Evolutionary conservation across 495 filamentous ascomycete genomes (phyloP).

Genomic region (Annulohypoxylon stygium): DNA sequence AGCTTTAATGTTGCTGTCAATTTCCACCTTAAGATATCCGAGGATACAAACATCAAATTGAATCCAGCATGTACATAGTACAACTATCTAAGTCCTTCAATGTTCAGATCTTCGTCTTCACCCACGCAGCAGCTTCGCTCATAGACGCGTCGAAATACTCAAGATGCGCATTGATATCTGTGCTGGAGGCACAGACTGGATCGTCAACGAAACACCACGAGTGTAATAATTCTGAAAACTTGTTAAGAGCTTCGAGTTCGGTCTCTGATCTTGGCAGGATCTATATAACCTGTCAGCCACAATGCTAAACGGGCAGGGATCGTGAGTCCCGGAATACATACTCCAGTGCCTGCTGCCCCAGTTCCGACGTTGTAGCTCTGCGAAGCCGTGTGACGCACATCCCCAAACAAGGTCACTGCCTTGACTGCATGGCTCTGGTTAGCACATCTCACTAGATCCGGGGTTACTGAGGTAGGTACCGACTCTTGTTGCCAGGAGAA

Average conservation of each 20-base stretch:
- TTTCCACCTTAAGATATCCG: no score
- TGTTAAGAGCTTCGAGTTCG: slow-evolving; percentile 2
- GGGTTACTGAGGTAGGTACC: neutral
- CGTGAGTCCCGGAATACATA: neutral
- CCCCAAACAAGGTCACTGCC: neutral
- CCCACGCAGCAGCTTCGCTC: neutral
- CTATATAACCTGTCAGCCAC: neutral
- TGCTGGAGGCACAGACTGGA: neutral
- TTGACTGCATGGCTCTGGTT: neutral
- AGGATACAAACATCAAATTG: no score
- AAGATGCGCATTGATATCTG: neutral
- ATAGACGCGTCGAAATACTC: slow-evolving; percentile 5
- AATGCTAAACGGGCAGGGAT: neutral
- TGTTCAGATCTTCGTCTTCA: neutral
- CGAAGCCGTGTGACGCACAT: slow-evolving; percentile 5
- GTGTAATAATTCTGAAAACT: neutral
- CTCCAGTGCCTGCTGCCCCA: neutral
- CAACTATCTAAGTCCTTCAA: no score
- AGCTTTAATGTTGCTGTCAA: no score
- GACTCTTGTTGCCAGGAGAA: slow-evolving; percentile 7
- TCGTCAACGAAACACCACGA: slow-evolving; percentile 14
- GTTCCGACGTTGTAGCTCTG: slow-evolving; percentile 13
- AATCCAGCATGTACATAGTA: no score
- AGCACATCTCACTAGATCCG: neutral
- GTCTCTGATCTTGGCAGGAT: neutral